Evolutionary conservation across 2,329 filamentous ascomycete genomes (phyloP), one percentile per base, ranked within the genome.

Genomic region (Leptographium lundbergii): DNA sequence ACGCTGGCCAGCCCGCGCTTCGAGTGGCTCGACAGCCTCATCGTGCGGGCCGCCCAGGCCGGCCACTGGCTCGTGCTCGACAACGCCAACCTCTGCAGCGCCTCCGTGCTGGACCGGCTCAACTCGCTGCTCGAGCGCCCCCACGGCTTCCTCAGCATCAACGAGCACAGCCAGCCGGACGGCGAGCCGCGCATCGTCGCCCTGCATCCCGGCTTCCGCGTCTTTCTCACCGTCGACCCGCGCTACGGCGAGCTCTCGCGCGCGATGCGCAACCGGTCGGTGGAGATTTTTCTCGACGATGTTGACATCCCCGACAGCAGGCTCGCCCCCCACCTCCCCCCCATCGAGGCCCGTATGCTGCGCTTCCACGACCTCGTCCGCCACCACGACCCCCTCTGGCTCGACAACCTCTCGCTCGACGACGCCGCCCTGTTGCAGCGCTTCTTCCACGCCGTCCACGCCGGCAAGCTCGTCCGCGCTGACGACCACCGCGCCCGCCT

Each of bases 11-110:
- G 86, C 62, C 89, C 91, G 25, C 86, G 87, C 2, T 99, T 99
- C 68, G 90, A 96, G 70, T 99, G 94, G 94, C 84, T 95, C 2
- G 92, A 99, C 69, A 94, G 95, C 60, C 82, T 95, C 54, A 85
- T 99, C 51, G 87, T 97, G 54, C 87, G 91, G 66, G 92, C 94
- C 50, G 77, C 97, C 13, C 81, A 95, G 67, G 78, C 86, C 65
- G 94, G 94, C 17, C 82, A 91, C 61, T 99, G 94, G 94, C 78
- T 99, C 22, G 86, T 99, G 13, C 82, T 99, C 25, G 94, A 99
- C 72, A 96, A 99, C 71, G 94, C 95, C 61, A 99, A 99, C 67
- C 80, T 99, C 60, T 99, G 95, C 74, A 96, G 88, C 67, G 87
- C 92, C 27, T 96, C 92, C 7, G 94, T 99, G 1, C 80, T 99